Evolutionary conservation across 106 monocot genomes (phyloP).

Genomic region (Allium cepa): DNA sequence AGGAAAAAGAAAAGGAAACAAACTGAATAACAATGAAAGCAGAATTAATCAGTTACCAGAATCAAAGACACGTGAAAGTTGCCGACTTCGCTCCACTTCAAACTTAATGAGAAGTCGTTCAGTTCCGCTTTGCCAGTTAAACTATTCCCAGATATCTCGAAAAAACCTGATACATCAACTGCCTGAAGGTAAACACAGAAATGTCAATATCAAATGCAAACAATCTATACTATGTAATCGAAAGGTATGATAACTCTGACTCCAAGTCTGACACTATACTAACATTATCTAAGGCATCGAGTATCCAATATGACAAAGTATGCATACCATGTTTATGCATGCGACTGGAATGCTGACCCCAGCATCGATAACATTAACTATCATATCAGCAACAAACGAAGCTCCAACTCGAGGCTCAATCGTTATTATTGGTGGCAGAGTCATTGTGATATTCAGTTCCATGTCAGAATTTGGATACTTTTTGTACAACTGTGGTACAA

Average conservation of each 20-base stretch:
- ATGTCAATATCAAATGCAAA: too few relatives aligned
- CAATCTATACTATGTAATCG: too few relatives aligned
- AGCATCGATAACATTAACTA: slow-evolving; percentile 57
- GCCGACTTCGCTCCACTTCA: slow-evolving; percentile 94
- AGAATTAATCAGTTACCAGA: slow-evolving; percentile 37
- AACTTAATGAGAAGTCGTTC: slow-evolving; percentile 52
- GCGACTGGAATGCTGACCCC: slow-evolving; percentile 61
- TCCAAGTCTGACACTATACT: too few relatives aligned
- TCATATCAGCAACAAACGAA: slow-evolving; percentile 59
- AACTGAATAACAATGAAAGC: background rate
- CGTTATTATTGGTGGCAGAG: slow-evolving; percentile 46
- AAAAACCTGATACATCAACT: slow-evolving; percentile 53
- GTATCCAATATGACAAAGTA: background rate
- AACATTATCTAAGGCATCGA: too few relatives aligned
- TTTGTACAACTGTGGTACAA: slow-evolving; percentile 76
- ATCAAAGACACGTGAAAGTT: slow-evolving; percentile 76
- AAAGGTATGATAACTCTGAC: too few relatives aligned
- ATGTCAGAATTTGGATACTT: slow-evolving; percentile 92
- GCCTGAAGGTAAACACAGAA: slow-evolving; percentile 23
- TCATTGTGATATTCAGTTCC: slow-evolving; percentile 67
- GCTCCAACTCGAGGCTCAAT: slow-evolving; percentile 43
- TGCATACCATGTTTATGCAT: slow-evolving; percentile 78
- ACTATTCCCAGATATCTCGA: slow-evolving; percentile 59
- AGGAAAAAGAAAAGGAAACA: background rate
- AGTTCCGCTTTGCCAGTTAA: slow-evolving; percentile 46